A percentile compares a stretch with the other conserved stretches of the same genome.
phyloP scores from a whole-genome alignment of 164 flowering plant species.

The Houttuynia cordata region DNA sequence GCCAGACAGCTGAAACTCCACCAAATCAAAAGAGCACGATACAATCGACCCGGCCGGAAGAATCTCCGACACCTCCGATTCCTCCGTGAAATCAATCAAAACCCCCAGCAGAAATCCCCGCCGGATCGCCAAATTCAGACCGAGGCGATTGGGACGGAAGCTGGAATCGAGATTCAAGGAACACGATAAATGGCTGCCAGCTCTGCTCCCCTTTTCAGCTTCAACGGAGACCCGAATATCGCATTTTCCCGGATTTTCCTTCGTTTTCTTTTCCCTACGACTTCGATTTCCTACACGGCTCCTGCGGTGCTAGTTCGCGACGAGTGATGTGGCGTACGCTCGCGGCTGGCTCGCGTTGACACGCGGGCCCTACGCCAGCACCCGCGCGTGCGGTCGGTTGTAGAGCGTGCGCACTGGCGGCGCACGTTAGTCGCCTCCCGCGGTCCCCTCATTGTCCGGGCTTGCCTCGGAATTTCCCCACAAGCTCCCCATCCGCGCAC shows the following conservation, averaged over 20 bases:
- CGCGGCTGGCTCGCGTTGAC: too few species aligned
- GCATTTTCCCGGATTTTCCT: background rate
- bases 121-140: background rate
- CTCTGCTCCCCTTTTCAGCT: constrained; percentile 5
- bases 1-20: too few species aligned
- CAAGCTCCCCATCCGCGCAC: constrained; percentile 8
- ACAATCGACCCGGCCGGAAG: background rate
- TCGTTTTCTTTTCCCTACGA: too few species aligned
- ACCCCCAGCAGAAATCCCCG: constrained; percentile 9
- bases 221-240: constrained; percentile 2
- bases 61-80: too few species aligned
- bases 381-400: too few species aligned
- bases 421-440: background rate
- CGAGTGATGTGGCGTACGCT: too few species aligned
- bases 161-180: background rate
- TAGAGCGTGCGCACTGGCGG: too few species aligned
- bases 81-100: background rate
- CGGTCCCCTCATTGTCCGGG: background rate
- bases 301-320: too few species aligned
- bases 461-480: constrained; percentile 16
- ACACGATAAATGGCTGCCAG: background rate
- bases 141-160: background rate
- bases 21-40: background rate
- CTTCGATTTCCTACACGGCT: constrained; percentile 1
- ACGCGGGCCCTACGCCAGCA: too few species aligned